A percentile compares a stretch with the other conserved stretches of the same genome.
Conservation (phyloP, 2,329 filamentous ascomycete genomes). For the Phyllosticta capitalensis region DNA sequence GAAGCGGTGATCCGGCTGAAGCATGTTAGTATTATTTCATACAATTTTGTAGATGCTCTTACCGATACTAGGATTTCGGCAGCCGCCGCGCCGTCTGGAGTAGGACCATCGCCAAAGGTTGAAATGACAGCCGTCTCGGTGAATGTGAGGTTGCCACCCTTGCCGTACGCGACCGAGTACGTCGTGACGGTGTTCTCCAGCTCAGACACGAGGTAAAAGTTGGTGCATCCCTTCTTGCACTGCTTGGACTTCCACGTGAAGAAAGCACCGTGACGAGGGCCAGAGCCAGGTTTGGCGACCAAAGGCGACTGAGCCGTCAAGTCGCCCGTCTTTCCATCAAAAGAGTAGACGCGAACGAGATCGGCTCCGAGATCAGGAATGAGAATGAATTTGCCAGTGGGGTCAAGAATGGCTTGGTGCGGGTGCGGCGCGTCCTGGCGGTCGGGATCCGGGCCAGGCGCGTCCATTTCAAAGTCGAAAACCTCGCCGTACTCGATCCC, state of each 20-base stretch:
- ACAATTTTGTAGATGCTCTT: no score
- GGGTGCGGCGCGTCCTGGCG: slow-evolving; percentile 53
- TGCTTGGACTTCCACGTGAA: slow-evolving; percentile 20
- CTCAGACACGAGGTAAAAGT: slow-evolving; percentile 54
- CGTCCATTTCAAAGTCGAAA: slow-evolving; percentile 6
- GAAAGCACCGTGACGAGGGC: slow-evolving; percentile 59
- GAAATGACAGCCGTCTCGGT: slow-evolving; percentile 39
- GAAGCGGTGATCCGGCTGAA: slow-evolving; percentile 43
- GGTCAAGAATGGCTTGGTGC: slow-evolving; percentile 57
- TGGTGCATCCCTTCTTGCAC: slow-evolving; percentile 20
- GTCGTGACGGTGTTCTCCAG: slow-evolving; percentile 48
- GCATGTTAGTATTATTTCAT: no score
- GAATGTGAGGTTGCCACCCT: slow-evolving; percentile 35
- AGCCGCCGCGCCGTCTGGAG: slow-evolving; percentile 30
- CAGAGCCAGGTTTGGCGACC: slow-evolving; percentile 42
- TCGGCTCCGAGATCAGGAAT: slow-evolving; percentile 60
- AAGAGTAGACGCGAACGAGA: slow-evolving; percentile 48
- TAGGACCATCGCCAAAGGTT: slow-evolving; percentile 21
- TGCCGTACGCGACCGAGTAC: slow-evolving; percentile 46
- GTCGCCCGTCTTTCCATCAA: slow-evolving; percentile 35
- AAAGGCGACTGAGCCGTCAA: slow-evolving; percentile 39
- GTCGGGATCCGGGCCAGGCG: slow-evolving; percentile 27
- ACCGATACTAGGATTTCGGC: slow-evolving; percentile 52
- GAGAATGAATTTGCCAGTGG: slow-evolving; percentile 52
- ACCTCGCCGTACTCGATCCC: neutral